These are phyloP conservation scores for Pseudogymnoascus sp. DNA, from an alignment of 2,329 filamentous ascomycete species.

Conservation along the genomic window DNA sequence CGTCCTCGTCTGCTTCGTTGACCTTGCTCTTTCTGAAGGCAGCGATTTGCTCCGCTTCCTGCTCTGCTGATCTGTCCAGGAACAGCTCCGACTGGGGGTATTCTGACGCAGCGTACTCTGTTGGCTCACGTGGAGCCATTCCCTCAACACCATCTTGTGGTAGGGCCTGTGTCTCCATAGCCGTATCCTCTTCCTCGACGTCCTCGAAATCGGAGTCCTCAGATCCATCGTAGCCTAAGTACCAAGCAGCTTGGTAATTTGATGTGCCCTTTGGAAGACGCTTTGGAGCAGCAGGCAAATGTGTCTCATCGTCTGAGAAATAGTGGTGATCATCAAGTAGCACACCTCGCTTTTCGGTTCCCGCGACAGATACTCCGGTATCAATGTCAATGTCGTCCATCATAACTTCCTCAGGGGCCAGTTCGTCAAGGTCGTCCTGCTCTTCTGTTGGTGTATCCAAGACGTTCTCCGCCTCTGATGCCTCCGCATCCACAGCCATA, in stretches of 20 bases:
- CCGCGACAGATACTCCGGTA: conserved; percentile 41
- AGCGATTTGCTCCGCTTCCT: conserved; percentile 74
- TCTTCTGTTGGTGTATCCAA: conserved; percentile 71
- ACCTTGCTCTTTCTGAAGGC: conserved; percentile 73
- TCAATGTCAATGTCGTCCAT: conserved; percentile 64
- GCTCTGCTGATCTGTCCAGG: conserved; percentile 65
- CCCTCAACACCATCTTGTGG: conserved; percentile 82
- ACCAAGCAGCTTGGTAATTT: conserved; percentile 92
- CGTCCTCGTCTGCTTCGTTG: conserved; percentile 79
- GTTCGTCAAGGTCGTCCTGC: conserved; percentile 72
- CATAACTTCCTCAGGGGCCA: conserved; percentile 78
- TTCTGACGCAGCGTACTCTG: conserved; percentile 75
- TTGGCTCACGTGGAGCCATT: conserved; percentile 57
- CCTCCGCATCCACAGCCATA: conserved; percentile 58
- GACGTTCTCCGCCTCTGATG: conserved; percentile 43
- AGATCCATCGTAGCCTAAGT: conserved; percentile 67
- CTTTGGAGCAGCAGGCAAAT: conserved; percentile 57
- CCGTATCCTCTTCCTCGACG: conserved; percentile 53
- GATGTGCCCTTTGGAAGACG: conserved; percentile 86
- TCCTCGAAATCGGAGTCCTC: conserved; percentile 77
- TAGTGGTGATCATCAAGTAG: conserved; percentile 96
- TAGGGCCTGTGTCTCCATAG: conserved; percentile 46
- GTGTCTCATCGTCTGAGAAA: conserved; percentile 80
- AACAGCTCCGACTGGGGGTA: conserved; percentile 95
- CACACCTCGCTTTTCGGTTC: conserved; percentile 69